Conservation (phyloP, 2,329 filamentous ascomycete species). For the Ophiostoma quercus region DNA sequence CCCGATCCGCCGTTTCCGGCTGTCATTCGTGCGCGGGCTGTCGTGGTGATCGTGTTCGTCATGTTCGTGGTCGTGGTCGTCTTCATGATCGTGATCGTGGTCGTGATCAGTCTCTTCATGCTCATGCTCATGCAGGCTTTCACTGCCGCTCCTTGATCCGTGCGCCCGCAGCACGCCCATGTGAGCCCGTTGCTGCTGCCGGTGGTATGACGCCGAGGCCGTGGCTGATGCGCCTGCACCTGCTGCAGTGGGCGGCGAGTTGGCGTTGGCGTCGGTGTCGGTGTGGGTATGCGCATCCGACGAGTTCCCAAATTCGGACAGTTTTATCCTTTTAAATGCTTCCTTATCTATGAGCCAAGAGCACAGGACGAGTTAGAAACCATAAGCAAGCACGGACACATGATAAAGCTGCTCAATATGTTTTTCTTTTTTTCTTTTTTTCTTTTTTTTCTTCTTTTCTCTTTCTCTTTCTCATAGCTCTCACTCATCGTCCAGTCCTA, state of each 20-base stretch:
- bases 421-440: background rate
- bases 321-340: constrained; percentile 45
- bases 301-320: constrained; percentile 36
- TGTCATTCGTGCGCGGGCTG: background rate
- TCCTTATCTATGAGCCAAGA: constrained; percentile 41
- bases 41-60: background rate
- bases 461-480: background rate
- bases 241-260: constrained; percentile 36
- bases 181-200: constrained; percentile 6
- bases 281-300: constrained; percentile 19
- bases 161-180: constrained; percentile 27
- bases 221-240: constrained; percentile 40
- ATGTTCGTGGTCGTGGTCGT: constrained; percentile 26
- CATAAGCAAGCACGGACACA: constrained; percentile 16
- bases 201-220: constrained; percentile 30
- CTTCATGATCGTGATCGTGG: constrained; percentile 2
- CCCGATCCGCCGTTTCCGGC: constrained; percentile 43
- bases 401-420: constrained; percentile 9
- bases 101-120: constrained; percentile 28
- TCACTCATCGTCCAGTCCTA: background rate
- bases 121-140: constrained; percentile 33
- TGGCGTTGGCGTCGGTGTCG: constrained; percentile 29
- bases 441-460: background rate
- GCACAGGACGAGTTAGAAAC: constrained; percentile 3
- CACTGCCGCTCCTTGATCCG: constrained; percentile 44